phyloP scores from a whole-genome alignment of 2,329 filamentous ascomycete species.

The Trichophyton equinum region DNA sequence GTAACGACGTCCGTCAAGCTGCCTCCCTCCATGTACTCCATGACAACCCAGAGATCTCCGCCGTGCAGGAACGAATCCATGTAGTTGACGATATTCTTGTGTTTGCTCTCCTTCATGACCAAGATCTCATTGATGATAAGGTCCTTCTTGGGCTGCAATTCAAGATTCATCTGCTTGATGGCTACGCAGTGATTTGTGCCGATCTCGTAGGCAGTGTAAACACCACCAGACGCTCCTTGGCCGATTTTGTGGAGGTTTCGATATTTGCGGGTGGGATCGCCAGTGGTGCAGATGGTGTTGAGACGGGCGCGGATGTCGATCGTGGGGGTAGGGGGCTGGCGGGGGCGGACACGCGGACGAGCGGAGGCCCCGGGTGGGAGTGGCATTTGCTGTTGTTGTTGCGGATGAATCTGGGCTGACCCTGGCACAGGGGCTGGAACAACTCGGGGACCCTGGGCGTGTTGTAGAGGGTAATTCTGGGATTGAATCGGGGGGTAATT shows the following conservation, averaged over 20 bases:
- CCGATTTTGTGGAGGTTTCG: slow-evolving; percentile 86
- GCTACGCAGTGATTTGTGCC: slow-evolving; percentile 79
- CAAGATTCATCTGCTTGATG: slow-evolving; percentile 99
- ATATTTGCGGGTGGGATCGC: slow-evolving; percentile 81
- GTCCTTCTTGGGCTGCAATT: slow-evolving; percentile 97
- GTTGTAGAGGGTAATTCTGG: neutral
- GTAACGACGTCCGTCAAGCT: slow-evolving; percentile 97
- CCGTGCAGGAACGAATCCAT: slow-evolving; percentile 88
- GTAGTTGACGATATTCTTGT: slow-evolving; percentile 98
- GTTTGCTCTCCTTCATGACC: slow-evolving; percentile 97
- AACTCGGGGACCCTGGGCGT: slow-evolving; percentile 8
- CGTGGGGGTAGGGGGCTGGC: slow-evolving; percentile 63
- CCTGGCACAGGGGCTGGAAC: slow-evolving; percentile 10
- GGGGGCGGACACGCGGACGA: slow-evolving; percentile 61
- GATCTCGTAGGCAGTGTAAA: slow-evolving; percentile 80
- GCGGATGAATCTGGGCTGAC: neutral
- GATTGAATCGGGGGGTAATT: slow-evolving; percentile 19
- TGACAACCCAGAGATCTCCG: slow-evolving; percentile 94
- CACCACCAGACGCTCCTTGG: slow-evolving; percentile 90
- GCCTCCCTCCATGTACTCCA: slow-evolving; percentile 99
- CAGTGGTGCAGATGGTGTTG: slow-evolving; percentile 78
- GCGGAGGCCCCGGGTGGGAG: slow-evolving; percentile 31
- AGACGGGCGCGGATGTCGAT: slow-evolving; percentile 73
- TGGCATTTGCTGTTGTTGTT: no score
- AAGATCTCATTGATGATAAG: slow-evolving; percentile 98